A percentile compares a stretch with the other conserved stretches of the same genome.
These are phyloP conservation scores for Xylariales sp. DNA, from an alignment of 2,329 filamentous ascomycete species.

Conservation along the genomic window DNA sequence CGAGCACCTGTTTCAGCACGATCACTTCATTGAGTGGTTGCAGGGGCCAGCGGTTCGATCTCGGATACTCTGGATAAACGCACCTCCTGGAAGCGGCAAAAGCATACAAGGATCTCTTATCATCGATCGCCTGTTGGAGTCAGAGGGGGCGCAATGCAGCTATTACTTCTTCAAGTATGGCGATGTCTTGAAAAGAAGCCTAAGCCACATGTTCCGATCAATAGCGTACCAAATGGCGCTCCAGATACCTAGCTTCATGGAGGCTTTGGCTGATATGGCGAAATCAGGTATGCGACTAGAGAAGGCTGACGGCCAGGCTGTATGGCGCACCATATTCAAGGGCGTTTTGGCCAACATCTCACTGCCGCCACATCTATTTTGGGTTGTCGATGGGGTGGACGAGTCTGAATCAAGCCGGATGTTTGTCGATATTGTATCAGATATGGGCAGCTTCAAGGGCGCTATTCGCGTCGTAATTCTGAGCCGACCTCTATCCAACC, in stretches of 20 bases:
- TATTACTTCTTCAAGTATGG: slow-evolving; percentile 14
- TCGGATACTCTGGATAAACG: no score
- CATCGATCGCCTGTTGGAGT: slow-evolving; percentile 10
- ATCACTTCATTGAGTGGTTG: no score
- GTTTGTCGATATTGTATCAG: slow-evolving; percentile 7
- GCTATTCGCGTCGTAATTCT: slow-evolving; percentile 8
- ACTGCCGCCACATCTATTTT: background rate
- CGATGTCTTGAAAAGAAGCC: slow-evolving; percentile 9
- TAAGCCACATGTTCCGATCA: slow-evolving; percentile 13
- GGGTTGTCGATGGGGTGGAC: slow-evolving; percentile 10
- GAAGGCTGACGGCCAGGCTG: slow-evolving; percentile 1
- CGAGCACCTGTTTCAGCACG: no score
- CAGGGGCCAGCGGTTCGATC: no score
- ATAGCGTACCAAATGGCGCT: slow-evolving; percentile 12
- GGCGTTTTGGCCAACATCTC: background rate
- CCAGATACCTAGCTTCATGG: background rate
- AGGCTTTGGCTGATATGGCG: slow-evolving; percentile 2
- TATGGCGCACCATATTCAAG: slow-evolving; percentile 7
- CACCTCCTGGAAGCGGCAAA: slow-evolving; percentile 16
- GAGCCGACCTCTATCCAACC: no score
- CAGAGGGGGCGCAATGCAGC: slow-evolving; percentile 2
- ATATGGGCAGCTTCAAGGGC: background rate
- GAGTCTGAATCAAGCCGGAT: slow-evolving; percentile 8
- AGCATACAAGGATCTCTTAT: slow-evolving; percentile 11
- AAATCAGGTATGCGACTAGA: slow-evolving; percentile 4